Evolutionary conservation across 2,329 filamentous ascomycete species (phyloP), one percentile per base, ranked within the genome.

Genomic region (Tolypocladium amazonense): DNA sequence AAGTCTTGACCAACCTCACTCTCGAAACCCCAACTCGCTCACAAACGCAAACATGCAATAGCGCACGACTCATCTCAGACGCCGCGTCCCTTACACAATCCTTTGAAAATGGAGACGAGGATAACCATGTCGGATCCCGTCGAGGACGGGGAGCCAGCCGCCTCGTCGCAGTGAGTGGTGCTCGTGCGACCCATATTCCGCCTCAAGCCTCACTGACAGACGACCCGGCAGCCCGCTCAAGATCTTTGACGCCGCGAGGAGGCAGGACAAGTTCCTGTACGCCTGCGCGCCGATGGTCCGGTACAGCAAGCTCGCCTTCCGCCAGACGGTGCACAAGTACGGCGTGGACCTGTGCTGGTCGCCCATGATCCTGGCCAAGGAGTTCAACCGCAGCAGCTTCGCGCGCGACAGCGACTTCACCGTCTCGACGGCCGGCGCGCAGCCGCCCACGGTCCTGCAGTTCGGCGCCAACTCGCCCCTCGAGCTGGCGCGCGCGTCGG

Each of bases 331-430:
- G 3, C 79, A 84, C 62, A 76, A 81, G 56, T 89, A 87, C 69
- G 83, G 81, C 56, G 81, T 82, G 20, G 86, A 89, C 69, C 70
- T 89, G 8, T 85, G 82, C 64, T 89, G 87, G 82, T 88, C 86
- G 2, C 87, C 87, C 52, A 89, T 89, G 87, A 83, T 88, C 59
- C 75, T 88, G 3, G 84, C 85, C 57, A 88, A 87, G 67, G 85
- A 88, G 68, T 88, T 88, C 70, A 87, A 87, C 72, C 77, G 85
- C 30, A 87, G 77, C 66, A 69, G 72, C 25, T 73, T 82, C 64
- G 85, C 85, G 56, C 77, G 85, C 59, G 81, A 86, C 62, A 85
- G 82, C 68, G 85, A 89, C 68, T 81, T 88, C 65, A 87, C 86
- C 57, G 74, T 86, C 33, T 82, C 83, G 1, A 84, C 83, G 1